Evolutionary conservation across 129 eudicot species (phyloP).

Genomic region (Helichrysum umbraculigerum): DNA sequence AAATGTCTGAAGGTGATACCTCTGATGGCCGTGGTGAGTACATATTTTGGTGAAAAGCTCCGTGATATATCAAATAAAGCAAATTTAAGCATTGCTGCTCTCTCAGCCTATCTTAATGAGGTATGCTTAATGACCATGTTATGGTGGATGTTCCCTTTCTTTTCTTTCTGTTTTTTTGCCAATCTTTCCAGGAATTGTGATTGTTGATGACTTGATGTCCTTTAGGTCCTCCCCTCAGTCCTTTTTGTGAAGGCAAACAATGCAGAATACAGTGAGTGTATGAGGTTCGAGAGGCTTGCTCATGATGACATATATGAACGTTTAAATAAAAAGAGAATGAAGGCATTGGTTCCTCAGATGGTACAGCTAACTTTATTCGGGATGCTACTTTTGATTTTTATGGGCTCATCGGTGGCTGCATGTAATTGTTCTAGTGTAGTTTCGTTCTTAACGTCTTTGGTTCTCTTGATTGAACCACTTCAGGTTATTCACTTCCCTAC

Average conservation of each 20-base stretch:
- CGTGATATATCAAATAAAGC: conserved; percentile 73
- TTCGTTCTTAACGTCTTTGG: conserved; percentile 83
- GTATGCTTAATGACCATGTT: conserved; percentile 33
- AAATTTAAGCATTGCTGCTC: conserved; percentile 65
- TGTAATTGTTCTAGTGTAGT: conserved; percentile 57
- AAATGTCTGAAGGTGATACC: conserved; percentile 90
- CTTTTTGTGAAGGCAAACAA: conserved; percentile 91
- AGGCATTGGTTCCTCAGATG: conserved; percentile 84
- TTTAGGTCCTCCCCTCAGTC: conserved; percentile 83
- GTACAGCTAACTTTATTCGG: conserved; percentile 69
- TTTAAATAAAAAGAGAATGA: conserved; percentile 73
- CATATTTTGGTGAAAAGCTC: conserved; percentile 80
- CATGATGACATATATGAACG: conserved; percentile 49
- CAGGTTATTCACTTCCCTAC: conserved; percentile 48
- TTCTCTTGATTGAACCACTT: conserved; percentile 77
- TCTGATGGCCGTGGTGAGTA: conserved; percentile 56
- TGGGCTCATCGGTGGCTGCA: conserved; percentile 54
- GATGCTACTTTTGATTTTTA: conserved; percentile 47
- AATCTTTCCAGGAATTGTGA: not conserved
- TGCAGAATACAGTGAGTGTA: conserved; percentile 67
- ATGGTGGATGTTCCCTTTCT: not conserved
- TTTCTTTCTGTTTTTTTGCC: not conserved
- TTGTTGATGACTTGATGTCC: conserved; percentile 13
- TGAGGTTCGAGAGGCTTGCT: conserved; percentile 77
- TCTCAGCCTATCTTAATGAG: conserved; percentile 91